These are phyloP conservation scores for Diversispora epigaea DNA, from an alignment of 192 early-diverging fungal species.

Conservation along the genomic window DNA sequence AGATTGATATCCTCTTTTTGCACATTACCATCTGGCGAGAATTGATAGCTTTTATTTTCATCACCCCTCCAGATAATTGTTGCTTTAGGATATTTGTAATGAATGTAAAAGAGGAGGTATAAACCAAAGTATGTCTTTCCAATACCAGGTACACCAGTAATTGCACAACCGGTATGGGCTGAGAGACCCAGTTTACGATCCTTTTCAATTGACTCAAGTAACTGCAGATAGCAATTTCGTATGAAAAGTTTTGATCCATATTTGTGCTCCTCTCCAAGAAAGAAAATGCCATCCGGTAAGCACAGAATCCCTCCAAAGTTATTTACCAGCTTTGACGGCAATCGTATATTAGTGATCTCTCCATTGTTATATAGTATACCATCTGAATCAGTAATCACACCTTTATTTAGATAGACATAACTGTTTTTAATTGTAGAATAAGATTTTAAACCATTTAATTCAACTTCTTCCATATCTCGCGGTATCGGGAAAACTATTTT, in stretches of 20 bases:
- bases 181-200: background rate
- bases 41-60: conserved; percentile 6
- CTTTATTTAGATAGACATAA: background rate
- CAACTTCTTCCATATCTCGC: conserved; percentile 5
- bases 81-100: background rate
- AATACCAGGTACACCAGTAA: conserved; percentile 16
- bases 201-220: background rate
- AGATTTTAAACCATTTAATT: background rate
- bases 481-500: conserved; percentile 5
- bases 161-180: background rate
- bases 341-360: background rate
- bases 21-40: background rate
- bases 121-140: conserved; percentile 22
- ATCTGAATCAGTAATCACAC: background rate
- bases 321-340: background rate
- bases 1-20: background rate
- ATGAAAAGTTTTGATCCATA: conserved; percentile 4
- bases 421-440: background rate
- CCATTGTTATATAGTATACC: background rate
- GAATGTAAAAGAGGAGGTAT: conserved; percentile 14
- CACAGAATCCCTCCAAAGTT: conserved; percentile 6
- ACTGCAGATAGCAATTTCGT: conserved; percentile 21
- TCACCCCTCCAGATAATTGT: background rate
- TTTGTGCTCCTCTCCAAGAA: background rate
- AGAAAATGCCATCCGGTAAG: conserved; percentile 12